Conservation (phyloP, 2,329 filamentous ascomycete species). For the Zymoseptoria pseudotritici region DNA sequence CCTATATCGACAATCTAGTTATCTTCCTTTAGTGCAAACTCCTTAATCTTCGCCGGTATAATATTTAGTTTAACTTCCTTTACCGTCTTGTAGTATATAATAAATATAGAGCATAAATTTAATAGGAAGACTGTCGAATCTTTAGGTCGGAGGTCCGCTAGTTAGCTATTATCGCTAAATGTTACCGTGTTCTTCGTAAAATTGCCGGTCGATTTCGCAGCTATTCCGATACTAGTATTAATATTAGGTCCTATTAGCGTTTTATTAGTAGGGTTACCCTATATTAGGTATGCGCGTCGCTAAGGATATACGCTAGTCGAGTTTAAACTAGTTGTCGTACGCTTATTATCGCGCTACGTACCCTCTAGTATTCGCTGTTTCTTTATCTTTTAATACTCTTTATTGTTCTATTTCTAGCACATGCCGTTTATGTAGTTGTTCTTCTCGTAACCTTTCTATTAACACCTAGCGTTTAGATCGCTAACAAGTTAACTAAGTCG, state of each 20-base stretch:
- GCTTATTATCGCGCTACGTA: not conserved
- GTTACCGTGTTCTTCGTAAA: not conserved
- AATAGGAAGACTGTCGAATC: not conserved
- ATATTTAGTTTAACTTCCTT: not conserved
- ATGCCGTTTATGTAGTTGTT: not conserved
- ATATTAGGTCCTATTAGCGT: not conserved
- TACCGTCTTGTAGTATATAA: not conserved
- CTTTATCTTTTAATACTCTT: not conserved
- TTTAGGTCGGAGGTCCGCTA: constrained; percentile 1
- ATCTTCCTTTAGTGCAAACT: not conserved
- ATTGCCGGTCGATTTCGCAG: not conserved
- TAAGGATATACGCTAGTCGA: not conserved
- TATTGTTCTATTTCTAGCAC: not conserved
- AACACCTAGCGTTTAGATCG: not conserved
- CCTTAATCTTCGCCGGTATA: not conserved
- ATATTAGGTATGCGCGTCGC: not conserved
- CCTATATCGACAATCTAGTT: not conserved
- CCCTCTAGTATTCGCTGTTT: not conserved
- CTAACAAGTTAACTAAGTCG: not conserved
- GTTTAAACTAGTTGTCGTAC: not conserved
- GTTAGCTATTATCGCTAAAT: not conserved
- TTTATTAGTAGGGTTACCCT: not conserved
- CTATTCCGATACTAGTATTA: not conserved
- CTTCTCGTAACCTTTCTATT: not conserved
- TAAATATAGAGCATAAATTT: not conserved